These are phyloP conservation scores for Celoporthe dispersa DNA, from an alignment of 2,329 filamentous ascomycete genomes.

Conservation along the genomic window DNA sequence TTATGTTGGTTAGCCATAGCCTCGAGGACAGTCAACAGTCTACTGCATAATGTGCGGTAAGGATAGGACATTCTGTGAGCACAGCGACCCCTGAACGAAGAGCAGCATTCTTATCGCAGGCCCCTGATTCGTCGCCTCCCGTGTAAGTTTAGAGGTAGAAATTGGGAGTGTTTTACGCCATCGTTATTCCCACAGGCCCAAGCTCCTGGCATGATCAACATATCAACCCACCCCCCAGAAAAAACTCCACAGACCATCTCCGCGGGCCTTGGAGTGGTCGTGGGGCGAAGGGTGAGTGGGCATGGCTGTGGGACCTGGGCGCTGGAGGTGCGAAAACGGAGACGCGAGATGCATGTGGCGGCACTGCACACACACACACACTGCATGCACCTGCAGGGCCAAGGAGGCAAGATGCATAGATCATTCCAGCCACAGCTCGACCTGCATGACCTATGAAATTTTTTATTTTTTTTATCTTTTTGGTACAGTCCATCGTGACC, in stretches of 20 bases:
- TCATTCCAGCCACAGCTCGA: background rate
- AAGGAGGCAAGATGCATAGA: background rate
- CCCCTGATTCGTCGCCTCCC: slow-evolving; percentile 20
- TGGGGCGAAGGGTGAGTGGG: background rate
- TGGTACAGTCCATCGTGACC: background rate
- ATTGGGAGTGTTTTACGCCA: slow-evolving; percentile 27
- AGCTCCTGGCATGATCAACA: background rate
- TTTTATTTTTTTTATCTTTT: background rate
- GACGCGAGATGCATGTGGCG: background rate
- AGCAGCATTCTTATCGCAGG: slow-evolving; percentile 25
- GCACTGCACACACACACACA: background rate
- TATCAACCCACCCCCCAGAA: background rate
- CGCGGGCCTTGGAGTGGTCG: background rate
- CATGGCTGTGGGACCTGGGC: background rate
- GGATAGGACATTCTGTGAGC: background rate
- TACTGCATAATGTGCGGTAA: too few relatives aligned
- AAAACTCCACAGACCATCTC: background rate
- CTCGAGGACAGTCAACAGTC: background rate
- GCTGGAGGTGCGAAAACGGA: background rate
- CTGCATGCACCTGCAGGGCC: background rate
- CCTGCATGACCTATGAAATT: background rate
- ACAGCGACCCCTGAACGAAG: background rate
- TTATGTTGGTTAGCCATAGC: background rate
- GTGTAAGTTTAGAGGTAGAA: slow-evolving; percentile 22
- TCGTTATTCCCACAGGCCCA: slow-evolving; percentile 14